Evolutionary conservation across 2,329 filamentous ascomycete genomes (phyloP), one percentile per base, ranked within the genome.

Genomic region (Aspergillus floridensis): DNA sequence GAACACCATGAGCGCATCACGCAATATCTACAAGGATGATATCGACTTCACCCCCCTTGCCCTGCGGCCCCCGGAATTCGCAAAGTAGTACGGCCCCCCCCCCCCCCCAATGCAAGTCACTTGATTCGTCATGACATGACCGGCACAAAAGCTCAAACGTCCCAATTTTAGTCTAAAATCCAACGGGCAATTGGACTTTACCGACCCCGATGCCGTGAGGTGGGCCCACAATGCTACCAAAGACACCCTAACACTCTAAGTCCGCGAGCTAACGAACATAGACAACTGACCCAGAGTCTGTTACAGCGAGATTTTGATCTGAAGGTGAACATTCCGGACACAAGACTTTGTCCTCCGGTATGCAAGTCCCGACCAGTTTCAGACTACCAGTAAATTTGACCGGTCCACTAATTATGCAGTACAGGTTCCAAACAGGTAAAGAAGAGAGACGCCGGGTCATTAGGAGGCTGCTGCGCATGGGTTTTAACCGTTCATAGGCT

Each of bases 281-380:
- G 84, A 66, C 78, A 83, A 66, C 80, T 98, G 52, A 96, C 93
- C 11, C 92, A 89, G 70, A 88, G 88, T 19, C 81, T 97, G 1
- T 80, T 98, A 19, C 85, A 84, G 60, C 76, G 84, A 14, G 88
- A 97, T 73, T 98, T 97, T 73, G 82, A 81, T 12, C 76, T 98
- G 8, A 70, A 79, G 0, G 77, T 97, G 14, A 81, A 88, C 5
- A 80, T 98, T 1, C 92, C 92, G 0, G 77, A 84, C 26, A 87
- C 96, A 73, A 83, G 93, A 22, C 81, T 99, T 0, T 98, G 93
- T 71, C 95, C 93, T 12, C 91, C 93, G 1, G 90, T 96, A 72
- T 68, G 80, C 54, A 26, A 4, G 1, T 19, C n/a, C 16, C 16
- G 38, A 44, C 2, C 6, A 19, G 8, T 2, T 8, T 1, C 16